These are phyloP conservation scores for Penicillium brasilianum DNA, from an alignment of 2,329 filamentous ascomycete genomes.

Conservation along the genomic window DNA sequence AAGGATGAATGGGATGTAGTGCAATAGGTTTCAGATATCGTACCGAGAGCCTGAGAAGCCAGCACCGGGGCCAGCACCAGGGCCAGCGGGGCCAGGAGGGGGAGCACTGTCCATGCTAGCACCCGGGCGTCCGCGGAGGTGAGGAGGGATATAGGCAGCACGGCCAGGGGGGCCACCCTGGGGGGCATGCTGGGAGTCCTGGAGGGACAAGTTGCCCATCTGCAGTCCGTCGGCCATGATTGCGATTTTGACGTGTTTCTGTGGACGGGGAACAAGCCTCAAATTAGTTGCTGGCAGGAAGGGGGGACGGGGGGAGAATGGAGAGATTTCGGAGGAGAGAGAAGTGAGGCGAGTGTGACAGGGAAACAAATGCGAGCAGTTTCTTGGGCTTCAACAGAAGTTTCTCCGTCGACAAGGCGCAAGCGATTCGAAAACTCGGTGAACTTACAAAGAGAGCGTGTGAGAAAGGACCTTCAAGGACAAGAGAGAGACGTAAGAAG, in stretches of 20 bases:
- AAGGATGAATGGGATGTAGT: conserved; percentile 14
- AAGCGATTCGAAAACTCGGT: conserved; percentile 15
- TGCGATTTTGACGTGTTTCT: conserved; percentile 29
- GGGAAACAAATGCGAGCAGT: conserved; percentile 17
- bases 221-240: conserved; percentile 49
- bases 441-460: conserved; percentile 16
- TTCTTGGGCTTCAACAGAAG: conserved; percentile 25
- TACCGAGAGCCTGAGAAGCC: conserved; percentile 46
- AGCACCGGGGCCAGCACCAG: conserved; percentile 35
- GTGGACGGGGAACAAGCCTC: background rate
- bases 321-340: conserved; percentile 4
- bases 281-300: conserved; percentile 19
- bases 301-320: background rate
- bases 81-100: conserved; percentile 34
- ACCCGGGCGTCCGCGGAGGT: conserved; percentile 57
- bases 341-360: background rate
- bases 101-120: conserved; percentile 47
- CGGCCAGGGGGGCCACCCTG: conserved; percentile 57
- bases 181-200: conserved; percentile 66
- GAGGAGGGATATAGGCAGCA: conserved; percentile 69
- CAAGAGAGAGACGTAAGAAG: conserved; percentile 33
- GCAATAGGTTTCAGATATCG: conserved; percentile 11
- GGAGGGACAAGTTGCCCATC: conserved; percentile 54
- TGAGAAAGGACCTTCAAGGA: conserved; percentile 21
- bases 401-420: conserved; percentile 19